Evolutionary conservation across 139 green algal genomes (phyloP).

Genomic region (Nannochloris sp.): DNA sequence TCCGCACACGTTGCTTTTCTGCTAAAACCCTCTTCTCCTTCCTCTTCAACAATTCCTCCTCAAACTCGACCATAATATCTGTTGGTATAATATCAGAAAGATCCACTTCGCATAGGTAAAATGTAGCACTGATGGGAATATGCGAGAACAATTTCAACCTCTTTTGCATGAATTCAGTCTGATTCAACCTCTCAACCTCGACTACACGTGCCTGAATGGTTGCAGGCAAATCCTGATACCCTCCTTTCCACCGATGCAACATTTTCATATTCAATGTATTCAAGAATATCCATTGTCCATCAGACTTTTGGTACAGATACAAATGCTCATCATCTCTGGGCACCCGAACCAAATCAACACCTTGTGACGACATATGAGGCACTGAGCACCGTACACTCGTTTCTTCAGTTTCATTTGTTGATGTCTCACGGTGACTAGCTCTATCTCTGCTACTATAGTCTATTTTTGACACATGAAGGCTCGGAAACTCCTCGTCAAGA

Average conservation of each 20-base stretch:
- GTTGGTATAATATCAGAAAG: conserved; percentile 36
- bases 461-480: too few species aligned
- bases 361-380: too few species aligned
- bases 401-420: too few species aligned
- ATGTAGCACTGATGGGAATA: conserved; percentile 46
- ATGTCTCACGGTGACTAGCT: too few species aligned
- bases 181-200: conserved; percentile 58
- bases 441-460: too few species aligned
- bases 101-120: conserved; percentile 47
- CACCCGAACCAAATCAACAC: too few species aligned
- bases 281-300: conserved; percentile 73
- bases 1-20: conserved; percentile 5
- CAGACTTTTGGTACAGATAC: conserved; percentile 13
- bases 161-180: conserved; percentile 41
- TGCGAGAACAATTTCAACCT: conserved; percentile 53
- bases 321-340: not conserved
- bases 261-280: conserved; percentile 59
- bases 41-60: conserved; percentile 47
- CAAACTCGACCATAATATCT: conserved; percentile 55
- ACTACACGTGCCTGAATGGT: conserved; percentile 46
- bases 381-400: too few species aligned
- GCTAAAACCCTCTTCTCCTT: conserved; percentile 36
- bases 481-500: too few species aligned
- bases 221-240: conserved; percentile 41
- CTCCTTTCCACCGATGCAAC: conserved; percentile 40